Percentiles rank a stretch among this genome's conserved stretches.
phyloP scores from a whole-genome alignment of 2,329 filamentous ascomycete species.

The Aspergillus persii region DNA sequence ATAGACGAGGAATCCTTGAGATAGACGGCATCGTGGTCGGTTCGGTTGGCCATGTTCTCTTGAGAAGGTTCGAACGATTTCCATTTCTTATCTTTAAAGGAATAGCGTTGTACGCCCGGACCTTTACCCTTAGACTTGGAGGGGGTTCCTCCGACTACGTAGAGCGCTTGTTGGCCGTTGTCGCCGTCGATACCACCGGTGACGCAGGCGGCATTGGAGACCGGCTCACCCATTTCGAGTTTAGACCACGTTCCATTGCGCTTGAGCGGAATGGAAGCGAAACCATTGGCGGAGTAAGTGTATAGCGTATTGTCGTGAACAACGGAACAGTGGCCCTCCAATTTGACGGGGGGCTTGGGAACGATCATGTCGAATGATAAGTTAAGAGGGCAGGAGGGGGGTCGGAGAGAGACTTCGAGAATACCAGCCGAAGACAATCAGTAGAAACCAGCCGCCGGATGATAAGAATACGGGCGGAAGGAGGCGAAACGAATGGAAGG shows the following conservation, averaged over 20 bases:
- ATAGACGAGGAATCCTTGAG: conserved; percentile 69
- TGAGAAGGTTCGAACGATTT: conserved; percentile 52
- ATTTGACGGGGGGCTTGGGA: conserved; percentile 65
- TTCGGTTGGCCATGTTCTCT: conserved; percentile 63
- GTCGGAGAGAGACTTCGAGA: conserved; percentile 16
- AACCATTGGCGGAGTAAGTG: conserved; percentile 71
- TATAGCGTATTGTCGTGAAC: conserved; percentile 81
- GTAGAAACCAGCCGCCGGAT: conserved; percentile 26
- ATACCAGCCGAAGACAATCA: conserved; percentile 30
- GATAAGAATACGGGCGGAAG: conserved; percentile 11
- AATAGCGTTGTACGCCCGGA: conserved; percentile 70
- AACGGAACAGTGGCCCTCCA: conserved; percentile 78
- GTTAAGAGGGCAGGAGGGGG: conserved; percentile 1
- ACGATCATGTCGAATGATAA: conserved; percentile 59
- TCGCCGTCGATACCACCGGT: conserved; percentile 61
- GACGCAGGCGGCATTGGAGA: conserved; percentile 76
- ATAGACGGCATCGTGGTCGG: conserved; percentile 74
- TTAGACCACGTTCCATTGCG: conserved; percentile 70
- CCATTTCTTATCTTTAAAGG: conserved; percentile 58
- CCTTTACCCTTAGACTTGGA: conserved; percentile 56
- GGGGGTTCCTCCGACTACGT: conserved; percentile 71
- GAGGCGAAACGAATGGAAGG: conserved; percentile 21
- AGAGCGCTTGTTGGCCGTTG: conserved; percentile 63
- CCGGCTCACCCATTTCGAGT: conserved; percentile 64
- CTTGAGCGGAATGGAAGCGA: conserved; percentile 69